These are phyloP conservation scores for Cladosporium sp. DNA, from an alignment of 2,329 filamentous ascomycete genomes.

Conservation along the genomic window DNA sequence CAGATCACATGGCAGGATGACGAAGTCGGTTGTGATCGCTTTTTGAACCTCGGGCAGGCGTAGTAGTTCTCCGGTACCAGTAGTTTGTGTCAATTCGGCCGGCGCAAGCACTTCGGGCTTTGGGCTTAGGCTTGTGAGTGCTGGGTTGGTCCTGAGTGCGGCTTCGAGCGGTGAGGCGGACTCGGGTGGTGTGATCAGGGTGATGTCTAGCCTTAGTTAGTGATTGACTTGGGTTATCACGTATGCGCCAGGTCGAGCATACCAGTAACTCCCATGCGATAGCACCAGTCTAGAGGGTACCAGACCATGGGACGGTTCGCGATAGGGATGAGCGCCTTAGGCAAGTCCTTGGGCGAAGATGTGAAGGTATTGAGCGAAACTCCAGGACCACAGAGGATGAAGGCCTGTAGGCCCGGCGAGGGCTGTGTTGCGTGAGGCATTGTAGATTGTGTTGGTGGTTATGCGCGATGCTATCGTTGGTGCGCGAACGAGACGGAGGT, in stretches of 20 bases:
- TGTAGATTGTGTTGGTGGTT: conserved; percentile 10
- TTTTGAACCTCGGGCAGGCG: conserved; percentile 77
- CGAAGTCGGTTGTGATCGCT: conserved; percentile 80
- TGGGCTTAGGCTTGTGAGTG: conserved; percentile 70
- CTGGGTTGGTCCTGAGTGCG: conserved; percentile 75
- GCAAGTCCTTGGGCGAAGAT: conserved; percentile 74
- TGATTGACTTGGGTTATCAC: background rate
- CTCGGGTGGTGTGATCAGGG: conserved; percentile 58
- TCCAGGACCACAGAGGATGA: conserved; percentile 80
- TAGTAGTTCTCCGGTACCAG: conserved; percentile 85
- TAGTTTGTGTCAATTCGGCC: conserved; percentile 73
- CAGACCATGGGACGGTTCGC: conserved; percentile 87
- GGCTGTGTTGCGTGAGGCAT: conserved; percentile 81
- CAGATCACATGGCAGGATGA: conserved; percentile 89
- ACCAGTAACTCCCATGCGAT: conserved; percentile 76
- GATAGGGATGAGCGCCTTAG: conserved; percentile 78
- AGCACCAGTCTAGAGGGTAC: conserved; percentile 85
- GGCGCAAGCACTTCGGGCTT: conserved; percentile 77
- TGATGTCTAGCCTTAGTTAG: conserved; percentile 42
- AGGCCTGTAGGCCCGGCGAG: conserved; percentile 74
- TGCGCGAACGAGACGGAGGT: background rate
- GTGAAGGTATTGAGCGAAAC: conserved; percentile 82
- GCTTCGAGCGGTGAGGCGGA: conserved; percentile 67
- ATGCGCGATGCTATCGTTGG: background rate
- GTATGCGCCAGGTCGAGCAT: background rate